Conservation (phyloP, 495 filamentous ascomycete genomes). For the Staphylotrichum longicolle region DNA sequence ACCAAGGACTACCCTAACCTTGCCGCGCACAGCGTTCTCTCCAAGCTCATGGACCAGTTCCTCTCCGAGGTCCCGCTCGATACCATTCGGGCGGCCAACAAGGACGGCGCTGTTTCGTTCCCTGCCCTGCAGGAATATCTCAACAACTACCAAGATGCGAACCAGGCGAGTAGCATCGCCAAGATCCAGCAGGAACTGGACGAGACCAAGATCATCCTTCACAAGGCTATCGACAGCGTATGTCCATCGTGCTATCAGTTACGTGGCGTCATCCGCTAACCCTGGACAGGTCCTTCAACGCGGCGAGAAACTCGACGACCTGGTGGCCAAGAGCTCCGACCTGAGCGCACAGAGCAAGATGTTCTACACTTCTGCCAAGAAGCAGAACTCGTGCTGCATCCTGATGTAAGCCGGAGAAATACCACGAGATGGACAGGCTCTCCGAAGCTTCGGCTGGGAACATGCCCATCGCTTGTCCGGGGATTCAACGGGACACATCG, state of each 20-base stretch:
- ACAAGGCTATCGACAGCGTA: slow-evolving; percentile 89
- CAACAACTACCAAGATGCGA: slow-evolving; percentile 82
- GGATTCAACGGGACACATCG: too few species aligned
- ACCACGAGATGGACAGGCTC: not conserved
- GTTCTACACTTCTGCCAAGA: slow-evolving; percentile 82
- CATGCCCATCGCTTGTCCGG: too few species aligned
- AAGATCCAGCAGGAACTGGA: slow-evolving; percentile 96
- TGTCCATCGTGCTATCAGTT: not conserved
- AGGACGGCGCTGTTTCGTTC: slow-evolving; percentile 52
- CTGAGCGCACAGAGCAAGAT: slow-evolving; percentile 89
- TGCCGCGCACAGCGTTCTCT: slow-evolving; percentile 90
- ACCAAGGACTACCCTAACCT: slow-evolving; percentile 84
- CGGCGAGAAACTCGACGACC: slow-evolving; percentile 85
- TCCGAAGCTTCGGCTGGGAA: too few species aligned
- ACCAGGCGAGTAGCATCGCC: slow-evolving; percentile 84
- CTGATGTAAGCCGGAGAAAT: slow-evolving; percentile 58
- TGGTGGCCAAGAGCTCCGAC: slow-evolving; percentile 85
- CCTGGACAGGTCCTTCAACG: slow-evolving; percentile 62
- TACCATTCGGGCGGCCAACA: slow-evolving; percentile 55
- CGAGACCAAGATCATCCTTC: slow-evolving; percentile 95
- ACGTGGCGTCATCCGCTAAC: slow-evolving; percentile 11
- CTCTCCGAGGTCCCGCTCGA: slow-evolving; percentile 72
- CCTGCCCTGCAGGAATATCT: slow-evolving; percentile 80
- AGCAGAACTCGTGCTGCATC: slow-evolving; percentile 92
- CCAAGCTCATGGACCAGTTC: slow-evolving; percentile 93